Conservation (phyloP, 805 yeast species). For the Torulaspora maleeae region DNA sequence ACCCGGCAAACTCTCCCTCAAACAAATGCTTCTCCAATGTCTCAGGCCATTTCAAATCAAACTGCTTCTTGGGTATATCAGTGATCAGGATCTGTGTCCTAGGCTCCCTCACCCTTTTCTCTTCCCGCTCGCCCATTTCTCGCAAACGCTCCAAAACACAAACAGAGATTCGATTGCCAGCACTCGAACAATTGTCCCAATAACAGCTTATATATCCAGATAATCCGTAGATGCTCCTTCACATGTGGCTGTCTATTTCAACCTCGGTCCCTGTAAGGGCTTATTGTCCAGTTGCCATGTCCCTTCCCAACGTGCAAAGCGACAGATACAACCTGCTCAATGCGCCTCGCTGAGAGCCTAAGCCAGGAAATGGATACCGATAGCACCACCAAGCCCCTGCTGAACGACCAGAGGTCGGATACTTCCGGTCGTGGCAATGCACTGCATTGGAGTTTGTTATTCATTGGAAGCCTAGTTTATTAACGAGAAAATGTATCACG, state of each 20-base stretch:
- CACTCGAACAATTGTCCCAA: too few species aligned
- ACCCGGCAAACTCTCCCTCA: slow-evolving; percentile 22
- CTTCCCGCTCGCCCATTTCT: neutral
- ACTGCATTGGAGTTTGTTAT: too few species aligned
- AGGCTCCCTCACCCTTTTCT: slow-evolving; percentile 1
- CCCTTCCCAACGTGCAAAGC: neutral
- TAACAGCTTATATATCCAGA: neutral
- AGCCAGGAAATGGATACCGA: too few species aligned
- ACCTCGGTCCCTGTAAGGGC: neutral
- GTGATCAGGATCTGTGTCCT: slow-evolving; percentile 34
- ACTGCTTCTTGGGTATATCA: slow-evolving; percentile 26
- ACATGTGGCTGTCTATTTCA: neutral
- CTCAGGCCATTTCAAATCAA: slow-evolving; percentile 28
- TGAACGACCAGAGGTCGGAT: too few species aligned
- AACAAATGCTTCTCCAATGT: slow-evolving; percentile 24
- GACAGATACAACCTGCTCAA: neutral
- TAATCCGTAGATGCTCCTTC: neutral
- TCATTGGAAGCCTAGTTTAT: too few species aligned
- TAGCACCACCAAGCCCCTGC: neutral
- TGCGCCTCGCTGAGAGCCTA: neutral
- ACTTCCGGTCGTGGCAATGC: too few species aligned
- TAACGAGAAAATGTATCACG: too few species aligned
- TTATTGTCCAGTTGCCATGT: neutral
- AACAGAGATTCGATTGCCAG: neutral
- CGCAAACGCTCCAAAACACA: neutral